Evolutionary conservation across 441 rosid genomes (phyloP), one percentile per base, ranked within the genome.

Genomic region (Populus hybrid): DNA sequence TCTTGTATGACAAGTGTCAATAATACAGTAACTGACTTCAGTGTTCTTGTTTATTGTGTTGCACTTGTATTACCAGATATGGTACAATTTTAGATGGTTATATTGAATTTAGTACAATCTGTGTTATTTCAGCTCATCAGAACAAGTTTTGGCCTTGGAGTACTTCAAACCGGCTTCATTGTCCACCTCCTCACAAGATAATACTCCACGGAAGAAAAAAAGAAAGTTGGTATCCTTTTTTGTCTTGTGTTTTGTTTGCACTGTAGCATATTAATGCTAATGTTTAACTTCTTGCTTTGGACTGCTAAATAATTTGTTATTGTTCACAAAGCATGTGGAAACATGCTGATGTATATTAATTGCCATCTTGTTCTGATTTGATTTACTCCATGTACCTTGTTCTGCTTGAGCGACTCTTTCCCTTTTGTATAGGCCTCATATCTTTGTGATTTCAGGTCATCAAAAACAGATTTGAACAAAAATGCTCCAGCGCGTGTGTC

Each of bases 141-240:
- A 80, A 67, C 72, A 77, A 76, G 78, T 70, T 78, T 68, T 79
- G 68, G 53, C 74, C 11, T 75, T 67, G 59, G 81, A 73, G 71
- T 84, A 84, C 76, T 66, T 84, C 46, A 88, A 70, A 73, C 79
- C 87, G 82, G 81, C 85, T 80, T 85, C 87, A 38, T 70, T 86
- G 30, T 80, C 85, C 76, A 72, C 82, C 69, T 79, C 85, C 75
- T 85, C 89, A 53, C 87, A 75, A 69, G 85, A 82, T 69, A 83
- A 75, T 75, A 82, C 80, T 83, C 85, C 75, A 80, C 11, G 70
- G 86, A 88, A 87, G 85, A 89, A 84, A 76, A 85, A 72, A 32
- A 86, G 71, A 86, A 88, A 83, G 96, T 90, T 76, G 82, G 92
- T 85, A 80, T 75, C 82, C 73, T 67, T 57, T 75, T 77, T 23